A percentile compares a stretch with the other conserved stretches of the same genome.
These are phyloP conservation scores for Fomitiporia mediterranea DNA, from an alignment of 1,284 basidiomycete genomes.

Conservation along the genomic window DNA sequence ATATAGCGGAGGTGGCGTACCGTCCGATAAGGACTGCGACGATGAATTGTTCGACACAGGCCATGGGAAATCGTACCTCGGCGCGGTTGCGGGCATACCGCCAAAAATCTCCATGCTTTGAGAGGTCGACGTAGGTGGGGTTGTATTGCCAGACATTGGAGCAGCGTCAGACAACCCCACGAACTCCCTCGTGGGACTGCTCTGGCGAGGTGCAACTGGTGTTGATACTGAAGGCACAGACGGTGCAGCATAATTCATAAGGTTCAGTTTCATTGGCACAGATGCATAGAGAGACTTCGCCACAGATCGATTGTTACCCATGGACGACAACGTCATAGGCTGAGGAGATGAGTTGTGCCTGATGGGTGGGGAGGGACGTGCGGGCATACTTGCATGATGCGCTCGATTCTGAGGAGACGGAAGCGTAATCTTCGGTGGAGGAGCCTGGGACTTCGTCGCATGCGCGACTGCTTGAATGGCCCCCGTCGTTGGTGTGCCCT, in stretches of 20 bases:
- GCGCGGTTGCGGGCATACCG: constrained; percentile 19
- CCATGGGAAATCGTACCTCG: constrained; percentile 11
- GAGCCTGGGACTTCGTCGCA: constrained; percentile 9
- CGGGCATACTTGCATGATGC: constrained; percentile 10
- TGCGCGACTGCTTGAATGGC: constrained; percentile 19
- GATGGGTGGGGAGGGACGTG: constrained; percentile 5
- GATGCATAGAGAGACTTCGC: constrained; percentile 13
- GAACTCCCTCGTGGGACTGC: constrained; percentile 1
- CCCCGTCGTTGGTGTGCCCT: constrained; percentile 31
- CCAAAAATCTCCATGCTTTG: constrained; percentile 15
- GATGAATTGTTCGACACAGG: constrained; percentile 11
- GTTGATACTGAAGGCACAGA: constrained; percentile 28
- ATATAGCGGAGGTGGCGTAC: constrained; percentile 17
- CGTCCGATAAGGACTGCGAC: constrained; percentile 10
- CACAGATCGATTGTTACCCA: constrained; percentile 5
- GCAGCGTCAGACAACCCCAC: constrained; percentile 12
- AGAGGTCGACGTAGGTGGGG: neutral
- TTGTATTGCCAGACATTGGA: neutral
- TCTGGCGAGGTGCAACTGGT: neutral
- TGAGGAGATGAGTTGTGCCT: constrained; percentile 16
- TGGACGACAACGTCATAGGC: constrained; percentile 10
- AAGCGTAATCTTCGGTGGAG: constrained; percentile 12
- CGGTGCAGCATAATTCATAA: constrained; percentile 49
- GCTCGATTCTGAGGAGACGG: constrained; percentile 9
- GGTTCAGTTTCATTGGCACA: constrained; percentile 36